These are phyloP conservation scores for Mortierella antarctica DNA, from an alignment of 192 early-diverging fungal species.

Conservation along the genomic window DNA sequence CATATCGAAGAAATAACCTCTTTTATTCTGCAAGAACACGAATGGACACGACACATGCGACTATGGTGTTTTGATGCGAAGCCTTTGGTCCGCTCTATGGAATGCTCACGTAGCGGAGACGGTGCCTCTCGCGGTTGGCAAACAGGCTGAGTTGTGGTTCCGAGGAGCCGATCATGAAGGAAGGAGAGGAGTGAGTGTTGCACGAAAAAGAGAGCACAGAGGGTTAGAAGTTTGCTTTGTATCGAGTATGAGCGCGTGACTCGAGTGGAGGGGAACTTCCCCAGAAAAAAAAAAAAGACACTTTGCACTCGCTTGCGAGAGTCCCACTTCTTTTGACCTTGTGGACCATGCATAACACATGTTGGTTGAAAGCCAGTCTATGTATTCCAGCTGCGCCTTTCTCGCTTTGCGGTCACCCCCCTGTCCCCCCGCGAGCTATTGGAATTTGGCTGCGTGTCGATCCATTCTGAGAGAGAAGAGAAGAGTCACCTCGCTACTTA, in stretches of 20 bases:
- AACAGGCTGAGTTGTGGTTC: constrained; percentile 14
- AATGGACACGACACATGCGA: neutral
- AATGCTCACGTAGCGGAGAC: constrained; percentile 48
- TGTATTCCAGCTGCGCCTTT: too few species aligned
- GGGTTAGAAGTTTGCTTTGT: too few species aligned
- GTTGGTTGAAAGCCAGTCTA: neutral
- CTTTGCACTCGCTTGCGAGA: neutral
- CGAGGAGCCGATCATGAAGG: neutral
- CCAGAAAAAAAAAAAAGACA: neutral
- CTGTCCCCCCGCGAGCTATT: too few species aligned
- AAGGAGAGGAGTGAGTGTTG: neutral
- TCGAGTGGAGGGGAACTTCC: too few species aligned
- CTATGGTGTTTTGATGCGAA: neutral
- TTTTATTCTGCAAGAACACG: neutral
- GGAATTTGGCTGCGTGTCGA: neutral
- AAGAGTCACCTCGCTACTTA: constrained; percentile 47
- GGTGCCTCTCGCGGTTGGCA: constrained; percentile 20
- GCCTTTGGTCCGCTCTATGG: constrained; percentile 16
- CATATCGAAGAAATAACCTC: neutral
- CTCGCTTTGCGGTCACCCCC: too few species aligned
- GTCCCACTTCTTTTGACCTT: neutral
- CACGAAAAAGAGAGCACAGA: neutral
- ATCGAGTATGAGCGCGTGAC: too few species aligned
- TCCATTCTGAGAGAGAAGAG: neutral
- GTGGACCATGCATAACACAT: neutral